These are phyloP conservation scores for Irpex rosettiformis DNA, from an alignment of 1,284 basidiomycete species.

Conservation along the genomic window DNA sequence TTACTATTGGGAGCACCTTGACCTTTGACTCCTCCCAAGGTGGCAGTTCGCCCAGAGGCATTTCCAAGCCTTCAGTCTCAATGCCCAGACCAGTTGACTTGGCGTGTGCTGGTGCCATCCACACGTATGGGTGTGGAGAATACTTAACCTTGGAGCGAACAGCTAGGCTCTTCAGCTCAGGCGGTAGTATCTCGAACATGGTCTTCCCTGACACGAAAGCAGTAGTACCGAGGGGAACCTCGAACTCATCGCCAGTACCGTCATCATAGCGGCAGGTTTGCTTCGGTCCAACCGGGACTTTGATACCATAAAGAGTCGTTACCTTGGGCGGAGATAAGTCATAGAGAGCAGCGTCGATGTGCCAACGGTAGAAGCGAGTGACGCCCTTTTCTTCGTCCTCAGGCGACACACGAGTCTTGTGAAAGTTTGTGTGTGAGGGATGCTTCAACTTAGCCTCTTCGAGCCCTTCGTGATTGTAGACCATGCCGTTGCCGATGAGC, in stretches of 20 bases:
- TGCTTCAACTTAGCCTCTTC: conserved; percentile 70
- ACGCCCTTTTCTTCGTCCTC: conserved; percentile 75
- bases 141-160: conserved; percentile 73
- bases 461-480: conserved; percentile 77
- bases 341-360: conserved; percentile 93
- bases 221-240: conserved; percentile 84
- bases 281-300: conserved; percentile 62
- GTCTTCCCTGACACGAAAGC: conserved; percentile 79
- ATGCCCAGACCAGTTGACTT: conserved; percentile 77
- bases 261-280: conserved; percentile 87
- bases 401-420: conserved; percentile 75
- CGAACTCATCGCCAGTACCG: conserved; percentile 79
- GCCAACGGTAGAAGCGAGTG: conserved; percentile 91
- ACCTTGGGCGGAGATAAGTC: conserved; percentile 84
- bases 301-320: conserved; percentile 84
- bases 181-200: conserved; percentile 82
- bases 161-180: conserved; percentile 77
- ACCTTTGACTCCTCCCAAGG: conserved; percentile 69
- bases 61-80: conserved; percentile 71
- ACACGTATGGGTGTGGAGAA: conserved; percentile 78
- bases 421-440: conserved; percentile 87
- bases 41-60: conserved; percentile 63
- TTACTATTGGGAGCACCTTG: conserved; percentile 67
- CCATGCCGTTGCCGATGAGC: conserved; percentile 76
- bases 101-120: conserved; percentile 78